Conservation (phyloP, 768 basidiomycete genomes). For the Serendipita sp. region DNA sequence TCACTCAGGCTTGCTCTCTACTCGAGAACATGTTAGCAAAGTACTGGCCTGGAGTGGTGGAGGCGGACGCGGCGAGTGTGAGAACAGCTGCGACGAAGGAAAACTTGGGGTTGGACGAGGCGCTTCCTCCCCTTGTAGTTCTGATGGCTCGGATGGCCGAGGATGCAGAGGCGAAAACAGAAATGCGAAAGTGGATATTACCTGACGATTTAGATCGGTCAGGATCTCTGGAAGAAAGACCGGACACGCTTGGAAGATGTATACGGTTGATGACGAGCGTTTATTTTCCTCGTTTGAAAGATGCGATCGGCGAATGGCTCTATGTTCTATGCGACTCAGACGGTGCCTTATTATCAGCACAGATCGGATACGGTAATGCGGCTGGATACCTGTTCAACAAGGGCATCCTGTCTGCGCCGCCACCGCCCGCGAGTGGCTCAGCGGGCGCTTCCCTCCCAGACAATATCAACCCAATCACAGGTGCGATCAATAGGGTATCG, state of each 20-base stretch:
- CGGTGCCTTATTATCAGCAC: conserved; percentile 49
- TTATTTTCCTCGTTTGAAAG: conserved; percentile 55
- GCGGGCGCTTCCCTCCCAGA: conserved; percentile 10
- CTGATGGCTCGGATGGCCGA: conserved; percentile 55
- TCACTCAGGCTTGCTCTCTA: conserved; percentile 49
- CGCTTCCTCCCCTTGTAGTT: conserved; percentile 57
- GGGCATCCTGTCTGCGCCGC: conserved; percentile 55
- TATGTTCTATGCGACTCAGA: conserved; percentile 71
- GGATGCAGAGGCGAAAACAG: conserved; percentile 39
- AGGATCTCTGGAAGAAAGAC: conserved; percentile 50
- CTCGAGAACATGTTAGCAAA: conserved; percentile 40
- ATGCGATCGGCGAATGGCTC: conserved; percentile 71
- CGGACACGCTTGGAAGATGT: conserved; percentile 62
- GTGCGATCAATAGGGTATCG: conserved; percentile 25
- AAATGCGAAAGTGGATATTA: conserved; percentile 50
- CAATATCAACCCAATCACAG: conserved; percentile 73
- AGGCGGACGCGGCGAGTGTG: conserved; percentile 27
- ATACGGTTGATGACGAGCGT: conserved; percentile 60
- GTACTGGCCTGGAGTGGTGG: conserved; percentile 57
- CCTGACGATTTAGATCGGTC: conserved; percentile 71
- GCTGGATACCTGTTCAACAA: conserved; percentile 90
- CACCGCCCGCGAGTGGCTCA: conserved; percentile 22
- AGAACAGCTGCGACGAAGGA: conserved; percentile 9
- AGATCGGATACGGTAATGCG: conserved; percentile 89
- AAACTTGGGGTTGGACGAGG: conserved; percentile 55